phyloP scores from a whole-genome alignment of 1,139 yeast genomes.

The Pneumocystis oryctolagi region DNA sequence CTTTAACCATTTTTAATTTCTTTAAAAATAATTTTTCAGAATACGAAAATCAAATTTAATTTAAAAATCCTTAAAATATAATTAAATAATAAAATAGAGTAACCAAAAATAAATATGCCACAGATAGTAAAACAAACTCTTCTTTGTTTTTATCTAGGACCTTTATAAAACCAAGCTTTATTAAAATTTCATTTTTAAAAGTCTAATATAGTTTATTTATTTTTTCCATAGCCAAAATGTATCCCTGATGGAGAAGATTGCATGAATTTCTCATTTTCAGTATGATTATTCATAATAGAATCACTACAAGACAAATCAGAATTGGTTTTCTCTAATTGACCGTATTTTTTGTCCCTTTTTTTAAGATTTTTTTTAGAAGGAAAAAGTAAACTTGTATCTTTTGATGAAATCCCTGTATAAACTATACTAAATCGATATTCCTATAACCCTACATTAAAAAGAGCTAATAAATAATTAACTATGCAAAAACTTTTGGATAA shows the following conservation, averaged over 20 bases:
- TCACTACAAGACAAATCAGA: background rate
- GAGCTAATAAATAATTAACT: constrained; percentile 12
- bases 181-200: background rate
- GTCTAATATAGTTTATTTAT: background rate
- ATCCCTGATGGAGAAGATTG: background rate
- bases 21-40: background rate
- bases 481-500: constrained; percentile 33
- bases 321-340: background rate
- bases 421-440: background rate
- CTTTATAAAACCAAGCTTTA: background rate
- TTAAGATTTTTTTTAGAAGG: background rate
- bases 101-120: no score
- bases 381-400: background rate
- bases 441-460: background rate
- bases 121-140: no score
- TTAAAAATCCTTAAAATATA: background rate
- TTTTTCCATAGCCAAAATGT: background rate
- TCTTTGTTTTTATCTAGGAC: background rate
- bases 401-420: background rate
- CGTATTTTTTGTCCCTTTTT: background rate
- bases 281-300: background rate
- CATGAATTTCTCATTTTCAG: background rate
- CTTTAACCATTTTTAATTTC: background rate
- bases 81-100: background rate
- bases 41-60: background rate